Base-by-base conservation (phyloP, 2,329 filamentous ascomycete species). In the Aspergillus felis region DNA sequence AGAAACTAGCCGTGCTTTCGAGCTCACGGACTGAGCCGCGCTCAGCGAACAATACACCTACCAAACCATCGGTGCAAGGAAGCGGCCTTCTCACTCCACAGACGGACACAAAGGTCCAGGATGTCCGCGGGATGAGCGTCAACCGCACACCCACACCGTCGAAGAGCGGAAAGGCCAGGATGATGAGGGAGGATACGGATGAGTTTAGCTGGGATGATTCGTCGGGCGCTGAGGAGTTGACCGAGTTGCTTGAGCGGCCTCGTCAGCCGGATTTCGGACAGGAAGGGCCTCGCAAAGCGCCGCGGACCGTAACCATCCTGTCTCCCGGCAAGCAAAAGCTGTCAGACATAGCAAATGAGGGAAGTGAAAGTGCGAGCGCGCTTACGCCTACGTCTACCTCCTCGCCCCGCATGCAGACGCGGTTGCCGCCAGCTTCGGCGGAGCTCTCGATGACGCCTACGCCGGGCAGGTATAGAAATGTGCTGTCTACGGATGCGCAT, bases 21-120 rank as follows among this genome's bases (percentile, higher is more conserved):
- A 83, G 82, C 61, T 78, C 79, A 25, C 71, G 74, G 53, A 78
- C 76, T 2, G 82, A 84, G 63, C 70, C 75, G 3, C 22, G 56
- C 25, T 32, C 57, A 1, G 53, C 62, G 9, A 60, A 66, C 2
- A 65, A 66, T 51, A 68, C 70, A 22, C 72, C 67, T 9, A 61
- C 61, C 7, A 65, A 65, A 49, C 41, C 56, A 25, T 53, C 53
- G 1, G 59, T 51, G 1, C 50, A 38, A 0, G 56, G 52, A 8
- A 60, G 58, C 5, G 73, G 71, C 1, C 65, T 75, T 3, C 58
- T 73, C 17, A 76, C 74, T 0, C 74, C 74, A 3, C 67, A 69
- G 28, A 73, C 73, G 0, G 70, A 69, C 20, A 22, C 17, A 9
- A 42, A 53, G 22, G 35, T 24, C n/a, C 41, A 44, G 41, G 41